phyloP scores from a whole-genome alignment of 2,329 filamentous ascomycete genomes.

The Sphaerulina vaccinii region DNA sequence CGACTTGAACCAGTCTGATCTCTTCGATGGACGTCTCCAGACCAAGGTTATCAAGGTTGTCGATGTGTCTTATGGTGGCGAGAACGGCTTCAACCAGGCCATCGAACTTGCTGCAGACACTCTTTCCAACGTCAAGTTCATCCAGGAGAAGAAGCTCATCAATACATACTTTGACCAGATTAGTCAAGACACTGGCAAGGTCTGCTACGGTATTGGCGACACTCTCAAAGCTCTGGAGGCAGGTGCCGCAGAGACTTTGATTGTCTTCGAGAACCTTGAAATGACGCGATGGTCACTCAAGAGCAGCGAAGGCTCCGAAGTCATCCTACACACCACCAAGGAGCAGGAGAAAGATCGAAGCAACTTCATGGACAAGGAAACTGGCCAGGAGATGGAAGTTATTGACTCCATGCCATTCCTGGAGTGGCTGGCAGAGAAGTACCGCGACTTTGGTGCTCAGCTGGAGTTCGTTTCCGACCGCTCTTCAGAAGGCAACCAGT shows the following conservation, averaged over 20 bases:
- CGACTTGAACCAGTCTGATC: constrained; percentile 93
- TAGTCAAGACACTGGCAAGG: constrained; percentile 91
- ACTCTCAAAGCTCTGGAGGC: constrained; percentile 95
- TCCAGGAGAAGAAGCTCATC: constrained; percentile 99
- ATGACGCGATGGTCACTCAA: constrained; percentile 90
- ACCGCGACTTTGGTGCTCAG: constrained; percentile 94
- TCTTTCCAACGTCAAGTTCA: constrained; percentile 98
- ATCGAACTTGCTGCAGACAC: constrained; percentile 95
- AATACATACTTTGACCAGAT: constrained; percentile 99
- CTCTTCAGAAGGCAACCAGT: constrained; percentile 98
- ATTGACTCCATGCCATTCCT: constrained; percentile 85
- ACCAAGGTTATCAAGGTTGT: constrained; percentile 99
- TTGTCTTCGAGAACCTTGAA: constrained; percentile 96
- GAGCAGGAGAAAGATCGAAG: constrained; percentile 74
- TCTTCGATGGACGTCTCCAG: constrained; percentile 90
- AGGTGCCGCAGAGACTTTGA: constrained; percentile 89
- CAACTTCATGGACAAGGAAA: constrained; percentile 91
- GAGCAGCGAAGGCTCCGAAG: constrained; percentile 68
- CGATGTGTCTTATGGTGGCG: constrained; percentile 96
- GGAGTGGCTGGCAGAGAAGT: constrained; percentile 99
- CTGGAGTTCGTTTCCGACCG: constrained; percentile 97
- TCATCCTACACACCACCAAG: constrained; percentile 86
- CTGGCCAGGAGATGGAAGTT: constrained; percentile 96
- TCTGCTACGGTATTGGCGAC: constrained; percentile 98
- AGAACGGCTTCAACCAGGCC: constrained; percentile 99